Base-by-base conservation (phyloP, 2,329 filamentous ascomycete genomes). In the Trichoderma guizhouense region DNA sequence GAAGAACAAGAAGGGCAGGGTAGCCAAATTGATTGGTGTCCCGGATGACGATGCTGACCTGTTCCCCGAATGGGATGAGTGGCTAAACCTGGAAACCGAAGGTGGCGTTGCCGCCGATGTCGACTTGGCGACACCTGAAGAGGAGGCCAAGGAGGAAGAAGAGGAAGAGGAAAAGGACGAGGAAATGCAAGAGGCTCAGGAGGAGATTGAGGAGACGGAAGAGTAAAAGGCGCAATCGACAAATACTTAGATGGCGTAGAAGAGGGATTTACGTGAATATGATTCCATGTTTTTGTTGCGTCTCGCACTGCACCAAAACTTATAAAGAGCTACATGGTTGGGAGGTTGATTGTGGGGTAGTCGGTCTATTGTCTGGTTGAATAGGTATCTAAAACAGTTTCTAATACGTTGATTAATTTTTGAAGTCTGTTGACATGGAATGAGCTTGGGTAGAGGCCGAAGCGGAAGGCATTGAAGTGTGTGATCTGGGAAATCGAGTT, bases 1-100 rank as follows among this genome's bases (percentile, higher is more conserved):
- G 81, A 93, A 93, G 83, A 87, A 86, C 68, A 95, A 95, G 81
- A 97, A 97, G 86, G 88, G 87, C 12, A 93, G 96, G 75, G 92
- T 98, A 5, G 90, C 92, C 12, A 92, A 95, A 83, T 86, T 94
- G 65, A 88, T 99, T 69, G 95, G 93, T 73, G 87, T 93, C 0
- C 96, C 96, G 0, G 92, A 90, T 0, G 91, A 93, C 76, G 93
- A 94, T 72, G 92, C 92, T 53, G 95, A 97, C 3, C 87, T 99
- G 76, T 99, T 99, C 84, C 95, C 95, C 0, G 94, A 98, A 78
- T 99, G 96, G 96, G 93, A 97, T 5, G 92, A 96, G 81, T 98
- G 93, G 85, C 80, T 98, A 76, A 87, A 88, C 78, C 80, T 97
- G 74, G 96, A 98, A 84, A 88, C 87, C 72, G 91, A 94, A 76